Evolutionary conservation across 2,329 filamentous ascomycete species (phyloP), one percentile per base, ranked within the genome.

Genomic region (Penicillium sp.): DNA sequence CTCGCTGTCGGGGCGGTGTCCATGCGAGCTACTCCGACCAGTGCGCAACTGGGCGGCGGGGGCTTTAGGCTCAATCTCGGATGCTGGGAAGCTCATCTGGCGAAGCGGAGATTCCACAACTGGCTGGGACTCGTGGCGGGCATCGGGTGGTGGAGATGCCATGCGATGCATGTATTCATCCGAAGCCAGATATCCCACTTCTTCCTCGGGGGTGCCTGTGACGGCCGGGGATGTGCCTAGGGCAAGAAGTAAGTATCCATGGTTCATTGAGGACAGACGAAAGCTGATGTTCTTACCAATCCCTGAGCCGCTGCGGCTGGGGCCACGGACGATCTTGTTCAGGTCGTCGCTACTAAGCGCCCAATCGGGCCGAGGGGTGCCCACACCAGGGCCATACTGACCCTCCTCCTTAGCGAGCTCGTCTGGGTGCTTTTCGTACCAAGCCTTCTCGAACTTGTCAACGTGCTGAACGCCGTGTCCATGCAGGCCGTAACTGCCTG

Each of bases 381-480:
- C 82, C 60, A 86, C 82, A 37, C 82, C 83, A 42, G 83, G 81
- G 54, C 81, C 83, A 69, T 89, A 89, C 64, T 84, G 83, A 43
- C 84, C 86, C 65, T 93, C 91, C 76, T 94, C 91, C 73, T 89
- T 87, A 57, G 85, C 83, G 34, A 89, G 82, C 66, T 86, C 84
- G 47, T 97, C 91, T 0, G 94, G 94, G 71, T 96, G 92, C 78
- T 95, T 97, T 69, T 92, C 87, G 72, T 95, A 96, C 84, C 96
- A 97, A 28, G 90, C 90, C 78, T 90, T 91, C 70, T 96, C 92
- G 42, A 98, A 90, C 72, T 89, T 91, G 77, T 96, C 91, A 58
- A 87, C 86, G 3, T 89, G 83, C 17, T 85, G 83, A 28, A 90
- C 82, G 55, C 92, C 92, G 71, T 97, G 94, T 47, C 93, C 92